Percentiles rank a stretch among this genome's conserved stretches.
phyloP scores from a whole-genome alignment of 2,329 filamentous ascomycete species.

The Decorospora gaudefroyi region DNA sequence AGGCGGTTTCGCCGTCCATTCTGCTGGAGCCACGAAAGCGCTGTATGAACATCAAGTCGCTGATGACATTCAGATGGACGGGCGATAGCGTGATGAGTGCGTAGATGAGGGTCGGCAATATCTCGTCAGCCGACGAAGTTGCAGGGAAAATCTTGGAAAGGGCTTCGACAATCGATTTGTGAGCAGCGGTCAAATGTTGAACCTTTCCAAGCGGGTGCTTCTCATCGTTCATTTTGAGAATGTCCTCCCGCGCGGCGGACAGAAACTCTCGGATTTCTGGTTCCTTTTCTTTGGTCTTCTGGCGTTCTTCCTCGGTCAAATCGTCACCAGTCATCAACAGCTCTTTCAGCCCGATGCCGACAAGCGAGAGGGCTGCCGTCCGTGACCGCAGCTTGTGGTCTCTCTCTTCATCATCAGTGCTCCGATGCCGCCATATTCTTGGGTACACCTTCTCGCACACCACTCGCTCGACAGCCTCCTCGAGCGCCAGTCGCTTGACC shows the following conservation, averaged over 20 bases:
- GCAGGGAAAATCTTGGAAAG: constrained; percentile 68
- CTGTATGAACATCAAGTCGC: constrained; percentile 94
- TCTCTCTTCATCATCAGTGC: constrained; percentile 89
- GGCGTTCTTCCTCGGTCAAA: constrained; percentile 59
- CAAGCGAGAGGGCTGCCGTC: constrained; percentile 85
- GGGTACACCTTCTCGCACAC: constrained; percentile 82
- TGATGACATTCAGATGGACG: constrained; percentile 84
- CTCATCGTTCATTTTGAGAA: constrained; percentile 82
- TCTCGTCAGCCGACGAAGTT: constrained; percentile 90
- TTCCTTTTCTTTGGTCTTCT: constrained; percentile 58
- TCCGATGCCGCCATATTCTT: constrained; percentile 87
- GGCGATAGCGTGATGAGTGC: constrained; percentile 88
- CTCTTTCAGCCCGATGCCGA: constrained; percentile 86
- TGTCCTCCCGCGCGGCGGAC: constrained; percentile 66
- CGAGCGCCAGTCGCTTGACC: constrained; percentile 73
- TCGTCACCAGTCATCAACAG: constrained; percentile 64
- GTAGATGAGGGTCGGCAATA: constrained; percentile 95
- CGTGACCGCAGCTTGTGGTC: constrained; percentile 95
- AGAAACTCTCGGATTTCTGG: constrained; percentile 75
- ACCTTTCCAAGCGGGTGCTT: constrained; percentile 90
- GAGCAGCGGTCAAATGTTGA: constrained; percentile 81
- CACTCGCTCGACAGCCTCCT: constrained; percentile 88
- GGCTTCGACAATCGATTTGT: constrained; percentile 94
- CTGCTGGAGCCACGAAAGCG: constrained; percentile 84
- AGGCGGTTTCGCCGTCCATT: constrained; percentile 90